phyloP scores from a whole-genome alignment of 2,329 filamentous ascomycete genomes.

The Fusarium luffae region DNA sequence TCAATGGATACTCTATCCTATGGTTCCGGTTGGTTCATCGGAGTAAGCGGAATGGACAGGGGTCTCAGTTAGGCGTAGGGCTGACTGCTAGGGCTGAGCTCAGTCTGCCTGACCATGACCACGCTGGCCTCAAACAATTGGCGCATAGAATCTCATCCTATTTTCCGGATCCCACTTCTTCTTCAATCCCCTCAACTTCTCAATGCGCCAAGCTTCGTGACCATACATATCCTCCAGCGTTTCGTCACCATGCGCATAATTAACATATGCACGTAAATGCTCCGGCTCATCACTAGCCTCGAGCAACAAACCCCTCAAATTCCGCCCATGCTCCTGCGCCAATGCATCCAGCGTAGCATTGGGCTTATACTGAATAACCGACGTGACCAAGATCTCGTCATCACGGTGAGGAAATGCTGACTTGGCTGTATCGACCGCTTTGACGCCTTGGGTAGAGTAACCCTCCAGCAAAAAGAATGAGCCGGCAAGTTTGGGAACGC shows the following conservation, averaged over 20 bases:
- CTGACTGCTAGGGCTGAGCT: constrained; percentile 2
- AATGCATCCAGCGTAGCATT: constrained; percentile 14
- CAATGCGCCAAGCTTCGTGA: constrained; percentile 51
- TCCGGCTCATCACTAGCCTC: constrained; percentile 19
- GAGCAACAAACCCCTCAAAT: constrained; percentile 8
- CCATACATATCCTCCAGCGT: constrained; percentile 20
- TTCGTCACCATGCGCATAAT: constrained; percentile 34
- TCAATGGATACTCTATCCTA: not conserved
- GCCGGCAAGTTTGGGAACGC: constrained; percentile 24
- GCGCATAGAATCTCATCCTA: constrained; percentile 43
- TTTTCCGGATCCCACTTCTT: constrained; percentile 57
- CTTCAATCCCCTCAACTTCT: constrained; percentile 58
- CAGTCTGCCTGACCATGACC: not conserved
- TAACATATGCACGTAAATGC: constrained; percentile 27
- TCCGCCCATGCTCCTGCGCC: constrained; percentile 24
- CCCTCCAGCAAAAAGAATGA: constrained; percentile 65
- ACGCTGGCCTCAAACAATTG: constrained; percentile 26
- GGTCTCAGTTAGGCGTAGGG: not conserved
- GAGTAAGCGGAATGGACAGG: not conserved
- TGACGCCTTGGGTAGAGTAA: constrained; percentile 51
- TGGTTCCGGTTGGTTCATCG: not conserved
- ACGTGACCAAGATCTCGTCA: constrained; percentile 21
- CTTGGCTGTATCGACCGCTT: not conserved
- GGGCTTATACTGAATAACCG: constrained; percentile 25
- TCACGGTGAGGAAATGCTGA: constrained; percentile 32